Conservation (phyloP, 768 basidiomycete species). For the Naganishia vishniacii region DNA sequence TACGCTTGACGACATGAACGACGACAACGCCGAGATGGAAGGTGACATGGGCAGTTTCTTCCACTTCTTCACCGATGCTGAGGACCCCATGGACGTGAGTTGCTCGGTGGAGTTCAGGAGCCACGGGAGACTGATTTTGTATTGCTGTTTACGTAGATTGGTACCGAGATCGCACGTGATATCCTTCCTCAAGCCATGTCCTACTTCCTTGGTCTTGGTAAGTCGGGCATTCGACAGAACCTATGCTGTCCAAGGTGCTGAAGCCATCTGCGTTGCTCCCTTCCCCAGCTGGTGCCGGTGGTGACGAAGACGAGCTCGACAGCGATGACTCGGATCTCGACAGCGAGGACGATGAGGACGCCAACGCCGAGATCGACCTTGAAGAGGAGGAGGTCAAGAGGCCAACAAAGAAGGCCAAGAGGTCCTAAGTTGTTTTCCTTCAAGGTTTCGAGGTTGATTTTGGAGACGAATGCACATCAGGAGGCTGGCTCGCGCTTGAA, state of each 20-base stretch:
- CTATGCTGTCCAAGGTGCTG: neutral
- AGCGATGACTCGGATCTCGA: neutral
- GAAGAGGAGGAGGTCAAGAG: slow-evolving; percentile 19
- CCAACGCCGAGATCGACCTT: slow-evolving; percentile 14
- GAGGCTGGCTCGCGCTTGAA: no score
- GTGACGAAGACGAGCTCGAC: neutral
- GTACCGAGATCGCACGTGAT: slow-evolving; percentile 33
- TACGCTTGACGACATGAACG: slow-evolving; percentile 2
- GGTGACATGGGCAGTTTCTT: slow-evolving; percentile 47
- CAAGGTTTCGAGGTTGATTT: no score
- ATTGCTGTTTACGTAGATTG: slow-evolving; percentile 30
- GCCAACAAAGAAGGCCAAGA: slow-evolving; percentile 14
- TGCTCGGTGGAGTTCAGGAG: neutral
- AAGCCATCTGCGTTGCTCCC: neutral
- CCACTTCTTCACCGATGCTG: slow-evolving; percentile 37
- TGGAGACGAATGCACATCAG: no score
- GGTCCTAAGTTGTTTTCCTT: no score
- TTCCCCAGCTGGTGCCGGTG: slow-evolving; percentile 3
- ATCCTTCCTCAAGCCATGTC: slow-evolving; percentile 38
- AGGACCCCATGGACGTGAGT: slow-evolving; percentile 37
- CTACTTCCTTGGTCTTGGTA: slow-evolving; percentile 39
- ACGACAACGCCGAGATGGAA: slow-evolving; percentile 29
- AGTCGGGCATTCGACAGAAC: neutral
- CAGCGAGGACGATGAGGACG: neutral
- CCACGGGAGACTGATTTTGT: neutral